Percentiles rank a stretch among this genome's conserved stretches.
Evolutionary conservation across 106 monocot species (phyloP).

Genomic region (Dioscorea alata): DNA sequence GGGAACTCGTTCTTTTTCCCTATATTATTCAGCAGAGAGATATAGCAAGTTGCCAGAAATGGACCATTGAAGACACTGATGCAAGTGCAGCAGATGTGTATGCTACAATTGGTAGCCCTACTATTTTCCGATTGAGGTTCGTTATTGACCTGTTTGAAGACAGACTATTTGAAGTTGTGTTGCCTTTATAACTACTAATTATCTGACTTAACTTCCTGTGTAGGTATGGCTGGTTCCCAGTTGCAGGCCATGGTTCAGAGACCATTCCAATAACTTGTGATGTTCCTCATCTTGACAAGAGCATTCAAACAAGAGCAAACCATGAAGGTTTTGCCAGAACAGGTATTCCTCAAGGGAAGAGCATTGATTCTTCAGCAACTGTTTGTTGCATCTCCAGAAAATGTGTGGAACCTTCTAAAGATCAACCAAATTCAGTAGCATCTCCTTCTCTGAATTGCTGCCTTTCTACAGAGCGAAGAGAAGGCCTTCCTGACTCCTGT

Average conservation of each 20-base stretch:
- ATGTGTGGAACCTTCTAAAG: slow-evolving; percentile 1
- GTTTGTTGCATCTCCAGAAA: slow-evolving; percentile 9
- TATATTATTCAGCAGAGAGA: slow-evolving; percentile 43
- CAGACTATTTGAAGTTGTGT: neutral
- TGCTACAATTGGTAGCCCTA: slow-evolving; percentile 56
- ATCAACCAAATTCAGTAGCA: slow-evolving; percentile 8
- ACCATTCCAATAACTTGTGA: slow-evolving; percentile 7
- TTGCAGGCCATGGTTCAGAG: slow-evolving; percentile 13
- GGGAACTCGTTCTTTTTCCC: slow-evolving; percentile 80
- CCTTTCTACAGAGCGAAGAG: no score
- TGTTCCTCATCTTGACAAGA: slow-evolving; percentile 12
- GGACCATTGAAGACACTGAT: slow-evolving; percentile 58
- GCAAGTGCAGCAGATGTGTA: slow-evolving; percentile 68
- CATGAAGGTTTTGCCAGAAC: slow-evolving; percentile 3
- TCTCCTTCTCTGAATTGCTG: neutral
- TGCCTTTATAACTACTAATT: neutral
- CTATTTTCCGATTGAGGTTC: slow-evolving; percentile 85
- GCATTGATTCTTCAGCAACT: neutral
- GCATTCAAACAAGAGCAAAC: slow-evolving; percentile 9
- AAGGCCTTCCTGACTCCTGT: no score
- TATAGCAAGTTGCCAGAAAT: slow-evolving; percentile 45
- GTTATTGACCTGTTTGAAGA: neutral
- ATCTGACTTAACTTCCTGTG: neutral
- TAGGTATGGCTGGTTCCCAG: slow-evolving; percentile 85
- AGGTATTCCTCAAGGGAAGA: neutral